A percentile compares a stretch with the other conserved stretches of the same genome.
Conservation (phyloP, 2,329 filamentous ascomycete species). For the Fusarium keratoplasticum region DNA sequence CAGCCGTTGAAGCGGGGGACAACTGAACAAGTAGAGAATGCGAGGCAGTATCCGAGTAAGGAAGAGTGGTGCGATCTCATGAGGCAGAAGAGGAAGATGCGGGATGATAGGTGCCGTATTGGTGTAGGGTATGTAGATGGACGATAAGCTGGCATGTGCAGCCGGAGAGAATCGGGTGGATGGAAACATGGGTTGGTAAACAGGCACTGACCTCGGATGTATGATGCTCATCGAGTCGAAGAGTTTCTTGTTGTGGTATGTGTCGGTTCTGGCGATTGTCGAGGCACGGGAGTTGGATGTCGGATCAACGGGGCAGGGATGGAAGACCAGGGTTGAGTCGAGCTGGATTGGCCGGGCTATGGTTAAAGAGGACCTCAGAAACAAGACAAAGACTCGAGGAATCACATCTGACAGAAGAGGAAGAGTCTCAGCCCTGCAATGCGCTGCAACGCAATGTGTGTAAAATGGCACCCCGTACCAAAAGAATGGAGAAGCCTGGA, state of each 20-base stretch:
- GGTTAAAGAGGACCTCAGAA: background rate
- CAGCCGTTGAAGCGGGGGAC: background rate
- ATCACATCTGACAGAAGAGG: background rate
- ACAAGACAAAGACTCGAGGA: constrained; percentile 5
- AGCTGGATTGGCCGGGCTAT: constrained; percentile 15
- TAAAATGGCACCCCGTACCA: constrained; percentile 14
- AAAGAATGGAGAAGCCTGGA: constrained; percentile 26
- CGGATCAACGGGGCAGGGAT: background rate
- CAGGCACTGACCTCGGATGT: constrained; percentile 6
- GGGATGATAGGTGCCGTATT: background rate
- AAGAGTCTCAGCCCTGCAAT: constrained; percentile 25
- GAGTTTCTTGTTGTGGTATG: constrained; percentile 4
- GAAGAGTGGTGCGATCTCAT: constrained; percentile 1
- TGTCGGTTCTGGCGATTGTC: constrained; percentile 1
- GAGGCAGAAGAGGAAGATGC: constrained; percentile 2
- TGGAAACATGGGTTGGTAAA: constrained; percentile 8
- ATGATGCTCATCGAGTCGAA: constrained; percentile 4
- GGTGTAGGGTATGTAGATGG: constrained; percentile 28
- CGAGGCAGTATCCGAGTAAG: background rate
- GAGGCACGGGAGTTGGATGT: constrained; percentile 1
- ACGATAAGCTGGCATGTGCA: constrained; percentile 18
- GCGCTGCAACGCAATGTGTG: constrained; percentile 16
- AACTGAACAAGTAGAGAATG: background rate
- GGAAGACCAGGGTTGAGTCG: background rate
- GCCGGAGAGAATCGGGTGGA: constrained; percentile 41